Evolutionary conservation across 257 asterid species (phyloP), one percentile per base, ranked within the genome.

Genomic region (Petunia secreta): DNA sequence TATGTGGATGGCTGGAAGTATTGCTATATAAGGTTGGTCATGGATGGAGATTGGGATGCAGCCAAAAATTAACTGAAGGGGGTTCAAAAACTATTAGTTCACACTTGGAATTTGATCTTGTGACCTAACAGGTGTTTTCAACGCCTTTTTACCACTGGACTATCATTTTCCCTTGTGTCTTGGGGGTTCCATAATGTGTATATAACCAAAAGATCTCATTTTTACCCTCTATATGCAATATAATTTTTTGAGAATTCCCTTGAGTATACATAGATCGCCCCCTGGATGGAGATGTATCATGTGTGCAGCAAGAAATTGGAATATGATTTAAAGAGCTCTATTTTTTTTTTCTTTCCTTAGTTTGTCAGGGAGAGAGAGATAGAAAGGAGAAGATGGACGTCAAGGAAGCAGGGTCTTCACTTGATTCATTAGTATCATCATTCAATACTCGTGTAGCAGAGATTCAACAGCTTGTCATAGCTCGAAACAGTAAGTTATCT

Each of bases 381-480:
- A 37, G 81, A n/a, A 0, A 59, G 79, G 57, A 63, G 64, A 8
- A 77, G 40, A 92, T 89, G 98, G 98, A 90, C 46, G 88, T 86
- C 83, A 91, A 88, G 75, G 95, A 88, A 82, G 97, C 95, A 1
- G 98, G 96, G 55, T 60, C 94, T 38, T 92, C 99, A 66, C 92
- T 95, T 4, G 97, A 93, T 78, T 80, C 90, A 40, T 80, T 93
- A 81, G 83, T 95, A 73, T 87, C 97, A 9, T 91, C 96, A 8
- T 95, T 95, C 93, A 95, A 95, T 84, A 76, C 94, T 71, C 95
- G 98, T 38, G 83, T 92, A 14, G 82, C 97, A 9, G 94, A 91
- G 87, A 92, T 93, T 64, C 97, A 95, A 82, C 94, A 92, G 84
- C 93, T 95, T 75, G 97, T 93, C 62, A 85, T 93, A 80, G 99